phyloP scores from a whole-genome alignment of 169 alveolate genomes.

The Plasmodium coatneyi region DNA sequence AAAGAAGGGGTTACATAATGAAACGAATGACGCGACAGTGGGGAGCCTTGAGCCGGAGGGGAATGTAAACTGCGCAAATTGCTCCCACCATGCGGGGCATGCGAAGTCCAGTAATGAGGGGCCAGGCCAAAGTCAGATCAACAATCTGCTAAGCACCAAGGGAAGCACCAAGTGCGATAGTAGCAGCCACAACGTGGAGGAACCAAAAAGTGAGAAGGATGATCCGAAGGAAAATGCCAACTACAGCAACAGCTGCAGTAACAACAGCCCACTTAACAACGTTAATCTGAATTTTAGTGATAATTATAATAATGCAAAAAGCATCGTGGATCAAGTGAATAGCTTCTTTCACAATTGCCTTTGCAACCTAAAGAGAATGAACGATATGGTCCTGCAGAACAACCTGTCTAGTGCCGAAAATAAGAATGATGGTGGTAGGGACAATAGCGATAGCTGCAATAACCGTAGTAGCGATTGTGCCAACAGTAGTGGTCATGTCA shows the following conservation, averaged over 20 bases:
- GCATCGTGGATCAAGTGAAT: constrained; percentile 31
- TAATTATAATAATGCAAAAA: background rate
- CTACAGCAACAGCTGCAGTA: background rate
- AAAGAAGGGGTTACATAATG: background rate
- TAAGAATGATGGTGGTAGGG: background rate
- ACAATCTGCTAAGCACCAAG: background rate
- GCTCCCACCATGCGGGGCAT: background rate
- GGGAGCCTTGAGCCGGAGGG: background rate
- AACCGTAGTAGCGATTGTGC: background rate
- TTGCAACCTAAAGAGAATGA: background rate
- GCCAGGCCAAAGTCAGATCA: background rate
- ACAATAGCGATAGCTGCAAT: background rate
- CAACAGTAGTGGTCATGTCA: background rate
- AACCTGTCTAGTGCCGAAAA: background rate
- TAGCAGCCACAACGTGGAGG: background rate
- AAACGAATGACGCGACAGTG: background rate
- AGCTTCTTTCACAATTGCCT: constrained; percentile 38
- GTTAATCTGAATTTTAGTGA: background rate
- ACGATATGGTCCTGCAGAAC: background rate
- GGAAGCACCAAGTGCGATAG: background rate
- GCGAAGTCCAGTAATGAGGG: background rate
- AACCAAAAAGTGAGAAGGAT: background rate
- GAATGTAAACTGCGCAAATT: background rate
- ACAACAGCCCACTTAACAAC: background rate
- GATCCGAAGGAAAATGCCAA: background rate